Conservation (phyloP, 2,329 filamentous ascomycete species). For the Sclerotinia nivalis region DNA sequence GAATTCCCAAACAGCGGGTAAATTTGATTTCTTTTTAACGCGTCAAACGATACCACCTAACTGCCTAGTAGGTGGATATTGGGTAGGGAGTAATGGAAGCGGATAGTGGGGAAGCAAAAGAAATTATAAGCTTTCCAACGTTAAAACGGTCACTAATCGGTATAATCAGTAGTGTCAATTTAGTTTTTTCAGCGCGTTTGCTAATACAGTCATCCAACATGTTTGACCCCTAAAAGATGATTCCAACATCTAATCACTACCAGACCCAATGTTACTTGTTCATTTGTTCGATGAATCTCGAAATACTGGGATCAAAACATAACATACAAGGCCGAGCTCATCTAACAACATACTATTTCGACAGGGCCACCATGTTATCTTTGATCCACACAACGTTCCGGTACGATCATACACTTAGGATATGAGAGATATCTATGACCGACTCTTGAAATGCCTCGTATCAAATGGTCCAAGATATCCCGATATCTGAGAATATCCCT, state of each 20-base stretch:
- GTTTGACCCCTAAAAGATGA: neutral
- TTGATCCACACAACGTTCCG: conserved; percentile 13
- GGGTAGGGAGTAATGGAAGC: neutral
- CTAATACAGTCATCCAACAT: conserved; percentile 12
- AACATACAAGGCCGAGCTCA: conserved; percentile 3
- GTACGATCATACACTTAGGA: conserved; percentile 4
- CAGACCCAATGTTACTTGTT: neutral
- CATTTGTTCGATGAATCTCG: neutral
- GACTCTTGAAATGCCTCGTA: neutral
- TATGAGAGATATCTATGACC: neutral
- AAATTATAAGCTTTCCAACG: conserved; percentile 11
- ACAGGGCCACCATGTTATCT: conserved; percentile 19
- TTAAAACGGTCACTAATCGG: neutral
- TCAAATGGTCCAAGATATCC: neutral
- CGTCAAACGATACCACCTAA: conserved; percentile 8
- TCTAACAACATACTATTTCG: conserved; percentile 3
- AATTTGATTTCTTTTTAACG: conserved; percentile 1
- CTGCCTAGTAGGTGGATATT: neutral
- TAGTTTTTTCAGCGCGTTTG: neutral
- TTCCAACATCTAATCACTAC: neutral
- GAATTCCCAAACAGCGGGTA: conserved; percentile 6
- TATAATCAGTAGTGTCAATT: neutral
- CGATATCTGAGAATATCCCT: neutral
- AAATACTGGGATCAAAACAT: neutral
- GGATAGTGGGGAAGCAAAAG: neutral